Base-by-base conservation (phyloP, 2,329 filamentous ascomycete species). In the Metarhizium rileyi region DNA sequence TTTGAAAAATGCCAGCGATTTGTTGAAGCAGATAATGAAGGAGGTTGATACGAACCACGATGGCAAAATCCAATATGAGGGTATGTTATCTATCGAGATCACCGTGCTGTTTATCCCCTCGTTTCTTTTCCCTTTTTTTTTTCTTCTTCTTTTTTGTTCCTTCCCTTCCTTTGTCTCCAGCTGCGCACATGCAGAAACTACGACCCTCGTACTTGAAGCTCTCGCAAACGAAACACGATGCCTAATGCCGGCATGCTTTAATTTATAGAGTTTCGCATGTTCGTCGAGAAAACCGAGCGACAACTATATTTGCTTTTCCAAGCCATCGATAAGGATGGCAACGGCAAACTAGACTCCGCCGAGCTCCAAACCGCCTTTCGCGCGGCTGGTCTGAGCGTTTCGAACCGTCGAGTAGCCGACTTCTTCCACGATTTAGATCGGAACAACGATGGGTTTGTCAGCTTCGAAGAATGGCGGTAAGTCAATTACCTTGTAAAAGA, bases 391-490 rank as follows among this genome's bases (percentile, higher is more conserved):
- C 75, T 98, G 46, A 77, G 81, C 8, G 84, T 97, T 12, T 86
- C 90, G 22, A 82, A 75, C 57, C 79, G 83, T 49, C 86, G 89
- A 61, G 72, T 98, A 43, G 80, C 88, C 55, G 79, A 83, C 54
- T 97, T 98, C 71, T 96, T 98, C 64, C 72, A 79, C 55, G 86
- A 95, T 64, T 86, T 98, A 59, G 93, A 98, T 66, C 77, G 80
- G 63, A 91, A 98, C 70, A 80, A 84, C 58, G 90, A 98, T 65
- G 90, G 90, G 44, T 81, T 73, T 55, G 95, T 97, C 58, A 90
- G 78, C 54, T 97, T 95, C 68, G 83, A 89, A 57, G 93, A 98
- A 76, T 97, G 93, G 93, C 84, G 91, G 91, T 96, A 81, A 69
- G 84, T 74, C 51, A n/a, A 16, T n/a, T n/a, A n/a, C n/a, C n/a